A percentile compares a stretch with the other conserved stretches of the same genome.
Evolutionary conservation across 345 rosid genomes (phyloP).

Genomic region (Camelina neglecta): DNA sequence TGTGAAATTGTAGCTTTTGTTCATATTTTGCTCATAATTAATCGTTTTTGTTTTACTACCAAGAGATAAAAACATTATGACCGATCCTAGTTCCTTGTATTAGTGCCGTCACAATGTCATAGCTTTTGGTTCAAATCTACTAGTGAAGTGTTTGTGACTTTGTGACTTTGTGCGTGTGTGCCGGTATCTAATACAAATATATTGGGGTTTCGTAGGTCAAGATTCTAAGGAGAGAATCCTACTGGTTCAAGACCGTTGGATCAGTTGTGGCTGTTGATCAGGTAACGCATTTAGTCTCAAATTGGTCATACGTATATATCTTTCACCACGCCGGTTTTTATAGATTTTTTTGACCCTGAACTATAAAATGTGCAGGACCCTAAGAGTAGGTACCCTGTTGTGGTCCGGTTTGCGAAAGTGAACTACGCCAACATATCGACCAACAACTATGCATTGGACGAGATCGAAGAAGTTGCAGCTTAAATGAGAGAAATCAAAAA

Average conservation of each 20-base stretch:
- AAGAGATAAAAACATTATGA: too few species aligned
- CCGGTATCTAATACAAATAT: not conserved
- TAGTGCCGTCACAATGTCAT: too few species aligned
- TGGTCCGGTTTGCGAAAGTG: slow-evolving; percentile 83
- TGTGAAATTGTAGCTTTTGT: not conserved
- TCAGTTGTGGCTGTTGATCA: slow-evolving; percentile 93
- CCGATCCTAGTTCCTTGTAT: too few species aligned
- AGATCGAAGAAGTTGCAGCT: slow-evolving; percentile 73
- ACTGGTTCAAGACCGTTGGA: slow-evolving; percentile 87
- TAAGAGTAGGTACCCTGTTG: slow-evolving; percentile 83
- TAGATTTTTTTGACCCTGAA: not conserved
- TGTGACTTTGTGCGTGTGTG: not conserved
- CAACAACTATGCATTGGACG: slow-evolving; percentile 94
- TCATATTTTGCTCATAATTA: not conserved
- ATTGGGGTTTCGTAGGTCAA: slow-evolving; percentile 62
- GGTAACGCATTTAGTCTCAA: slow-evolving; percentile 45
- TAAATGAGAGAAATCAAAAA: slow-evolving; percentile 37
- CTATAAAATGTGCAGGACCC: slow-evolving; percentile 63
- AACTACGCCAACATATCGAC: slow-evolving; percentile 66
- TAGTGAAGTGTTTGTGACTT: not conserved
- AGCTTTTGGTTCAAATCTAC: not conserved
- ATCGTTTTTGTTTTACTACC: too few species aligned
- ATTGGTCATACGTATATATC: not conserved
- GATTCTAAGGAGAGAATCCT: slow-evolving; percentile 90
- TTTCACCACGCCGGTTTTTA: not conserved